Percentiles rank a stretch among this genome's conserved stretches.
Conservation (phyloP, 1,284 basidiomycete species). For the Ustilago loliicola region DNA sequence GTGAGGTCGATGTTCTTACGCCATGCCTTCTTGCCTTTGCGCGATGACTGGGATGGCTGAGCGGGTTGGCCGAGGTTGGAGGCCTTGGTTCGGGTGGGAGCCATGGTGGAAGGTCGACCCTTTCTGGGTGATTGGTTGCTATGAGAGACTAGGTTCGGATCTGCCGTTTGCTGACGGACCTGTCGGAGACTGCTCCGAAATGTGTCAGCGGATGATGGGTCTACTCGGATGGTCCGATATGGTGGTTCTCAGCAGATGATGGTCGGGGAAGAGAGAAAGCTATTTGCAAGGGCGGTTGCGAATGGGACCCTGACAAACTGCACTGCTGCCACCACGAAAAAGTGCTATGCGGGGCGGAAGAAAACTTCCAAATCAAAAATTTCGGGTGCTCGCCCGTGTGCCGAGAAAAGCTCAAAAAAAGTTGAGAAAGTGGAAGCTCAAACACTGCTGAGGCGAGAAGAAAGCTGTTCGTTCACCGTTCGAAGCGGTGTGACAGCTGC, state of each 20-base stretch:
- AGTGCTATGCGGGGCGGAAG: conserved; percentile 9
- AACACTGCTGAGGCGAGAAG: conserved; percentile 1
- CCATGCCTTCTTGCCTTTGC: conserved; percentile 93
- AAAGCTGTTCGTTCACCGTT: not conserved
- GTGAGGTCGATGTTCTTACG: conserved; percentile 78
- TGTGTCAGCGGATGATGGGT: not conserved
- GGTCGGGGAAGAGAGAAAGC: conserved; percentile 5
- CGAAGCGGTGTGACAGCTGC: not conserved
- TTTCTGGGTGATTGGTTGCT: not conserved
- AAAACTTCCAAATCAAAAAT: conserved; percentile 29
- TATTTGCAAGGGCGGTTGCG: not conserved
- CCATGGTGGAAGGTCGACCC: conserved; percentile 19
- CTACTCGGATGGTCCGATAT: not conserved
- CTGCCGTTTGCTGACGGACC: not conserved
- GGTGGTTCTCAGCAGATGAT: not conserved
- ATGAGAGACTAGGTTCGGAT: not conserved
- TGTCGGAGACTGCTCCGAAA: not conserved
- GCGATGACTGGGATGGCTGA: conserved; percentile 77
- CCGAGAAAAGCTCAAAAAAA: conserved; percentile 17
- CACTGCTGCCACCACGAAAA: not conserved
- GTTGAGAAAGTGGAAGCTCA: conserved; percentile 1
- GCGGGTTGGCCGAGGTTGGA: conserved; percentile 46
- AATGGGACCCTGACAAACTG: conserved; percentile 14
- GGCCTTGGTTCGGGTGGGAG: conserved; percentile 36
- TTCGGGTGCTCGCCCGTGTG: conserved; percentile 8